phyloP scores from a whole-genome alignment of 257 asterid species.

The Fraxinus quadrangulata region DNA sequence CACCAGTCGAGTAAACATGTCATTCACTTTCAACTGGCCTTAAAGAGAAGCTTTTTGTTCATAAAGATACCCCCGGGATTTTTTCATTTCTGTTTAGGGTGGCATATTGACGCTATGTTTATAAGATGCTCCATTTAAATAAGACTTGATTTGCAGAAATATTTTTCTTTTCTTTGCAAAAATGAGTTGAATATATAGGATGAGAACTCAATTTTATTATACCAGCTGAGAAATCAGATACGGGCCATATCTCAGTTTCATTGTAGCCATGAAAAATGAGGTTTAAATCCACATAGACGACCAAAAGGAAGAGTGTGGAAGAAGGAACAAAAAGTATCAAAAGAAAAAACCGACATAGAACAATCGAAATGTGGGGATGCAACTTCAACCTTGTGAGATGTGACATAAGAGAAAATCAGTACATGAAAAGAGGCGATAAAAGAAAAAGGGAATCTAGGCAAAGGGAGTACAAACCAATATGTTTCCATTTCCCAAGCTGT shows the following conservation, averaged over 20 bases:
- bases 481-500: constrained; percentile 85
- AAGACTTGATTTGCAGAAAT: too few relatives aligned
- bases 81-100: background rate
- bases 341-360: background rate
- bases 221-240: background rate
- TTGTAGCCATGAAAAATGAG: background rate
- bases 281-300: too few relatives aligned
- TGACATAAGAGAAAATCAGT: background rate
- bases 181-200: too few relatives aligned
- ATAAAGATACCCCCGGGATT: too few relatives aligned
- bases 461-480: constrained; percentile 62
- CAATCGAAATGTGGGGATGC: background rate
- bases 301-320: too few relatives aligned
- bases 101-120: background rate
- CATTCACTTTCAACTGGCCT: background rate
- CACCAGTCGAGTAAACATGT: background rate
- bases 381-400: background rate
- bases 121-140: background rate
- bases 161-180: too few relatives aligned
- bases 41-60: background rate
- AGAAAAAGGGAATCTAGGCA: background rate
- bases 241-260: too few relatives aligned
- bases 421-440: background rate
- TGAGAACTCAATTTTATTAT: background rate
- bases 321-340: too few relatives aligned